Conservation (phyloP, 331 rosid species). For the Quercus phellos region DNA sequence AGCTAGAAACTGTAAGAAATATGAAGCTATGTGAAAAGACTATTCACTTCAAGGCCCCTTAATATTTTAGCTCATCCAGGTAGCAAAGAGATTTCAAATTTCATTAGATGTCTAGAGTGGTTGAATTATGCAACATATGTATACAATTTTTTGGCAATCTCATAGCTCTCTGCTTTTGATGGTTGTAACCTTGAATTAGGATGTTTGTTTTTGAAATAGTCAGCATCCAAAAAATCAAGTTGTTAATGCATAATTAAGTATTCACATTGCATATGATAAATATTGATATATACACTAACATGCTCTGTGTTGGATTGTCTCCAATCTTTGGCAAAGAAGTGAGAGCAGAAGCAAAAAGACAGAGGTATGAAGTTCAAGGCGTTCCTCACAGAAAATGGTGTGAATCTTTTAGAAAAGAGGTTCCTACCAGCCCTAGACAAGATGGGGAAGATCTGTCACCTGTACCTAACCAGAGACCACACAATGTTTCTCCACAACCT, state of each 20-base stretch:
- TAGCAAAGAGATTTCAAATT: background rate
- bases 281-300: background rate
- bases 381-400: conserved; percentile 59
- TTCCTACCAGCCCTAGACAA: conserved; percentile 73
- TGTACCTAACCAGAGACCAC: conserved; percentile 61
- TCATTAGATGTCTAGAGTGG: background rate
- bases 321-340: background rate
- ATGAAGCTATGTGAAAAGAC: background rate
- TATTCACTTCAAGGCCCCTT: background rate
- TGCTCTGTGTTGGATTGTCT: background rate
- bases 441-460: conserved; percentile 59
- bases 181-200: background rate
- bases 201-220: background rate
- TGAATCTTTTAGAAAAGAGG: conserved; percentile 57
- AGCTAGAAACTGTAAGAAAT: background rate
- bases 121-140: background rate
- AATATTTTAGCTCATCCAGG: background rate
- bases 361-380: conserved; percentile 73
- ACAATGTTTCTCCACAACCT: conserved; percentile 80
- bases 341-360: background rate
- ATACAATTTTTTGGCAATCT: background rate
- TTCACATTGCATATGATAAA: background rate
- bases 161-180: background rate
- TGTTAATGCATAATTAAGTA: background rate
- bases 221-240: background rate